Evolutionary conservation across 306 rosid species (phyloP).

Genomic region (Oxytropis ochrocephala): DNA sequence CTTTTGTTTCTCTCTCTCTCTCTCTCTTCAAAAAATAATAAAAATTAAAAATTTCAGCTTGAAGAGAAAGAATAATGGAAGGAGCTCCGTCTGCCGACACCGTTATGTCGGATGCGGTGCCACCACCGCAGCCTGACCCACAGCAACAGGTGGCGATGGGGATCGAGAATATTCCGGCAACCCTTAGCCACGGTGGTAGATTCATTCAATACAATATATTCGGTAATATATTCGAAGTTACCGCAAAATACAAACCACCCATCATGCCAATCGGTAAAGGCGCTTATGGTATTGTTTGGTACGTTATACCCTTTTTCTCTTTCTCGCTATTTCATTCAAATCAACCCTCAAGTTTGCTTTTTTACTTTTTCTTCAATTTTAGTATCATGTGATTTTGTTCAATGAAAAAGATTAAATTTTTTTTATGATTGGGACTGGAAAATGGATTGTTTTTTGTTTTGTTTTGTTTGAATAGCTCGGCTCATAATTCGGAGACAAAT

Average conservation of each 20-base stretch:
- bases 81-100: conserved; percentile 65
- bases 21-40: not conserved
- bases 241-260: conserved; percentile 92
- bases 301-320: not conserved
- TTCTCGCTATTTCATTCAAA: not conserved
- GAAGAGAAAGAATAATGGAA: conserved; percentile 18
- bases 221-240: conserved; percentile 86
- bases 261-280: conserved; percentile 99
- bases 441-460: not conserved
- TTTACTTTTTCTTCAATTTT: not conserved
- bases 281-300: conserved; percentile 98
- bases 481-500: conserved; percentile 81
- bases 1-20: not conserved
- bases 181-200: conserved; percentile 85
- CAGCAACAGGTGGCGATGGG: conserved; percentile 35
- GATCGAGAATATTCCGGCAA: conserved; percentile 78
- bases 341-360: conserved; percentile 9
- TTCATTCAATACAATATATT: conserved; percentile 92
- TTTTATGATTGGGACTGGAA: not conserved
- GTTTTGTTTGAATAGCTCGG: conserved; percentile 42
- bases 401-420: not conserved
- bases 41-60: conserved; percentile 16
- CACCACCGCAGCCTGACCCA: conserved; percentile 26
- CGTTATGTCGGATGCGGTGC: conserved; percentile 67
- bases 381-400: not conserved